Conservation (phyloP, 1,284 basidiomycete genomes). For the Ustanciosporium gigantosporum region DNA sequence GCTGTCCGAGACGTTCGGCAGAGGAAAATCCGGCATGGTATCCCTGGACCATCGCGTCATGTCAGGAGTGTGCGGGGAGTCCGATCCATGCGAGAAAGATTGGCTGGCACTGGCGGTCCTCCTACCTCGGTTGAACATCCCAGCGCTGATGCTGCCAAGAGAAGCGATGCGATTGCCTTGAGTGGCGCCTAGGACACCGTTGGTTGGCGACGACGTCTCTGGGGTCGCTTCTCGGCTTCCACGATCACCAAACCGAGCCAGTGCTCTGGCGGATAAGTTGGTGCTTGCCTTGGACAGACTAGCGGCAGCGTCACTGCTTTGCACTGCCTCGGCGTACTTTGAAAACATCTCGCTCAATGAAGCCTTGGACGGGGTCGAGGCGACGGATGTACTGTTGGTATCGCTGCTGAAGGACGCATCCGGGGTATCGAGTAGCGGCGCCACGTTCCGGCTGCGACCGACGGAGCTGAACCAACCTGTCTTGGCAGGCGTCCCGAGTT, state of each 20-base stretch:
- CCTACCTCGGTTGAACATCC: slow-evolving; percentile 21
- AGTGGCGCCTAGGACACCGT: neutral
- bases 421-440: slow-evolving; percentile 2
- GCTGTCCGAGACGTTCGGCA: slow-evolving; percentile 47
- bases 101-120: slow-evolving; percentile 16
- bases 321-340: slow-evolving; percentile 52
- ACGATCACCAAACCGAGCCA: slow-evolving; percentile 40
- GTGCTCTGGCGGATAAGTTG: slow-evolving; percentile 53
- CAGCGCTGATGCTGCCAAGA: slow-evolving; percentile 25
- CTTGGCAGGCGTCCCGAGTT: slow-evolving; percentile 9
- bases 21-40: slow-evolving; percentile 48
- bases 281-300: slow-evolving; percentile 55
- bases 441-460: neutral
- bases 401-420: slow-evolving; percentile 18
- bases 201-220: slow-evolving; percentile 2
- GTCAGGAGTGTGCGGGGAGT: slow-evolving; percentile 30
- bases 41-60: slow-evolving; percentile 46
- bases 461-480: slow-evolving; percentile 29
- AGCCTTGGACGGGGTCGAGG: slow-evolving; percentile 22
- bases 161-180: slow-evolving; percentile 16
- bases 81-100: slow-evolving; percentile 2
- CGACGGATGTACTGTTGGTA: slow-evolving; percentile 5
- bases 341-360: slow-evolving; percentile 30
- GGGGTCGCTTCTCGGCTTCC: slow-evolving; percentile 39
- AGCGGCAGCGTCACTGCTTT: slow-evolving; percentile 56